phyloP scores from a whole-genome alignment of 2,329 filamentous ascomycete genomes.

The Colletotrichum camelliae region DNA sequence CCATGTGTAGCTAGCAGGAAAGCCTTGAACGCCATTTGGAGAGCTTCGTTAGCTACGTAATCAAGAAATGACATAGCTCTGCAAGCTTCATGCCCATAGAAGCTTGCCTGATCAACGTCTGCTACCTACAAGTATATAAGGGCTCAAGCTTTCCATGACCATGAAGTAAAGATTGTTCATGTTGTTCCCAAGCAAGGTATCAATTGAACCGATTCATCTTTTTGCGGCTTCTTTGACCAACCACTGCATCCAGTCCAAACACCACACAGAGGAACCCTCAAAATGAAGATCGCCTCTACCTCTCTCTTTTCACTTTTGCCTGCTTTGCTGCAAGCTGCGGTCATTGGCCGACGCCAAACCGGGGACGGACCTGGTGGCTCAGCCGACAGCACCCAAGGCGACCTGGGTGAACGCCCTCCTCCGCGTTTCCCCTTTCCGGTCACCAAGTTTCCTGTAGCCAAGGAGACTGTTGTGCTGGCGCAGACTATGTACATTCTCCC shows the following conservation, averaged over 20 bases:
- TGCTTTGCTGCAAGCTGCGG: constrained; percentile 17
- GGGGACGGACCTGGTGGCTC: constrained; percentile 28
- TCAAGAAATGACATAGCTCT: background rate
- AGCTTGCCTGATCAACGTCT: background rate
- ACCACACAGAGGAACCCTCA: background rate
- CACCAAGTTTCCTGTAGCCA: constrained; percentile 32
- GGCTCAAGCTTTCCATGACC: background rate
- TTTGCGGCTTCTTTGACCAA: background rate
- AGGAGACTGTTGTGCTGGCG: constrained; percentile 30
- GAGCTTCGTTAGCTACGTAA: constrained; percentile 12
- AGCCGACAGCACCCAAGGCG: constrained; percentile 29
- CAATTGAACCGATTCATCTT: background rate
- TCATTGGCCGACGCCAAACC: constrained; percentile 26
- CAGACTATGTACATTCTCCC: constrained; percentile 36
- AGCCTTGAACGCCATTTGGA: background rate
- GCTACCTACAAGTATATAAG: background rate
- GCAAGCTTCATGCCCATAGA: background rate
- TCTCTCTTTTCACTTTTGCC: constrained; percentile 26
- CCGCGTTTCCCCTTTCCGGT: constrained; percentile 33
- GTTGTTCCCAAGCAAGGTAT: background rate
- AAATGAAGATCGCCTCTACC: constrained; percentile 27
- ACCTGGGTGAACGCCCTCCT: constrained; percentile 29
- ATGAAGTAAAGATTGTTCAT: background rate
- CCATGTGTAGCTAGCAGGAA: background rate
- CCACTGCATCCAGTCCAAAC: too few relatives aligned